phyloP scores from a whole-genome alignment of 2,329 filamentous ascomycete species.

The Claviceps sp. region DNA sequence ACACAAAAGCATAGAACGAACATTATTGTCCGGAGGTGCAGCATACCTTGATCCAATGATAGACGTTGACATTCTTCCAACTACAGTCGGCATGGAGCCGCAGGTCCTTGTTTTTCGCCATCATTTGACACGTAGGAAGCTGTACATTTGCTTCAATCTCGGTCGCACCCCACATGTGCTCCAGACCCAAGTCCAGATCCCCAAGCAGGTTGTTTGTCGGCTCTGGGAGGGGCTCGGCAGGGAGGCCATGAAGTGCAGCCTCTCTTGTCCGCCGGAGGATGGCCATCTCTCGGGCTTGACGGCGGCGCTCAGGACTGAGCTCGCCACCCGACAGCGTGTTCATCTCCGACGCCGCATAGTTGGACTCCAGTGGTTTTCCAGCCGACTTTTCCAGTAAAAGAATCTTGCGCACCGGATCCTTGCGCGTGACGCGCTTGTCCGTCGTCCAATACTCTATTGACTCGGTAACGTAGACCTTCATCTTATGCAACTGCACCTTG shows the following conservation, averaged over 20 bases:
- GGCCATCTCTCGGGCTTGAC: conserved; percentile 34
- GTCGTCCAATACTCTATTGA: conserved; percentile 84
- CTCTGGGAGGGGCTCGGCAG: conserved; percentile 31
- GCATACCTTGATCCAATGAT: conserved; percentile 86
- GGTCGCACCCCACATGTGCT: conserved; percentile 70
- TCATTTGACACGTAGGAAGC: conserved; percentile 75
- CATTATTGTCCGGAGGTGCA: no score
- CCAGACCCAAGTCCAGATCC: conserved; percentile 55
- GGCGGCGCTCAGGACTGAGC: conserved; percentile 37
- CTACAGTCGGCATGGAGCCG: conserved; percentile 81
- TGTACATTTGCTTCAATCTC: conserved; percentile 93
- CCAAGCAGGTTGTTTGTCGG: conserved; percentile 62
- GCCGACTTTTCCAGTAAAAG: conserved; percentile 79
- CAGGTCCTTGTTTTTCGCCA: conserved; percentile 55
- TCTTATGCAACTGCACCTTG: conserved; percentile 84
- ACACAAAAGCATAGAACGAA: background rate
- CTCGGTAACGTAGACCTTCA: conserved; percentile 85
- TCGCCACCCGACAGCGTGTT: conserved; percentile 70
- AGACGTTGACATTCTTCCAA: conserved; percentile 86
- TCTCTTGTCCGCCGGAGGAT: conserved; percentile 39
- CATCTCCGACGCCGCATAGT: conserved; percentile 64
- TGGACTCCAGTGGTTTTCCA: conserved; percentile 58
- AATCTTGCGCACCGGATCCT: conserved; percentile 74
- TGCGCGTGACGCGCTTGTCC: conserved; percentile 70
- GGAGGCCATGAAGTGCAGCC: conserved; percentile 27